Evolutionary conservation across 768 basidiomycete species (phyloP).

Genomic region (Pulveroboletus sp.): DNA sequence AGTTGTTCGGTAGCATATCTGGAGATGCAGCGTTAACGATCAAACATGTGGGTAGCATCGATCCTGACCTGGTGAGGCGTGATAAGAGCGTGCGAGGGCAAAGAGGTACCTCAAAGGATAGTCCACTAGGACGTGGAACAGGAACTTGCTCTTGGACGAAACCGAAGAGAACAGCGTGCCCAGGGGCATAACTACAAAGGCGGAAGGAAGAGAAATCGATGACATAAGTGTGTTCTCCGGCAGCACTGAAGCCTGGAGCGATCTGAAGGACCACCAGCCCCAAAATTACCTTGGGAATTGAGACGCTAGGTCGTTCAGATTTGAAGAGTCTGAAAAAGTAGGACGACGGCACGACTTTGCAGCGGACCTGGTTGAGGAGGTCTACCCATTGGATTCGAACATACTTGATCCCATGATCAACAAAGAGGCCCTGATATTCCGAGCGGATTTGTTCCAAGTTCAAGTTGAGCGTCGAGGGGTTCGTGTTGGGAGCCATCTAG

Average conservation of each 20-base stretch:
- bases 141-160: conserved; percentile 63
- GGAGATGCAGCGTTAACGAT: background rate
- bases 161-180: conserved; percentile 63
- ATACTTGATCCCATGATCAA: conserved; percentile 28
- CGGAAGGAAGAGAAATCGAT: conserved; percentile 55
- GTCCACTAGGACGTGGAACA: conserved; percentile 27
- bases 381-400: conserved; percentile 71
- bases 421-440: background rate
- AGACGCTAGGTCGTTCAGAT: conserved; percentile 51
- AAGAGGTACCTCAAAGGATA: conserved; percentile 43
- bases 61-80: conserved; percentile 50
- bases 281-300: conserved; percentile 43
- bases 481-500: background rate
- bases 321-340: conserved; percentile 48
- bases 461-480: background rate
- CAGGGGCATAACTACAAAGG: conserved; percentile 53
- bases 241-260: conserved; percentile 48
- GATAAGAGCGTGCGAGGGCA: conserved; percentile 60
- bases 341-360: conserved; percentile 53
- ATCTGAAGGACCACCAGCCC: conserved; percentile 49
- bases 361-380: conserved; percentile 54
- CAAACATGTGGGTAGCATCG: background rate
- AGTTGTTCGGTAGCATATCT: conserved; percentile 34
- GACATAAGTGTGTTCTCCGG: conserved; percentile 61
- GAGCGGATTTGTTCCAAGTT: background rate